phyloP scores from a whole-genome alignment of 2,329 filamentous ascomycete genomes.

The Venturia oleaginea region DNA sequence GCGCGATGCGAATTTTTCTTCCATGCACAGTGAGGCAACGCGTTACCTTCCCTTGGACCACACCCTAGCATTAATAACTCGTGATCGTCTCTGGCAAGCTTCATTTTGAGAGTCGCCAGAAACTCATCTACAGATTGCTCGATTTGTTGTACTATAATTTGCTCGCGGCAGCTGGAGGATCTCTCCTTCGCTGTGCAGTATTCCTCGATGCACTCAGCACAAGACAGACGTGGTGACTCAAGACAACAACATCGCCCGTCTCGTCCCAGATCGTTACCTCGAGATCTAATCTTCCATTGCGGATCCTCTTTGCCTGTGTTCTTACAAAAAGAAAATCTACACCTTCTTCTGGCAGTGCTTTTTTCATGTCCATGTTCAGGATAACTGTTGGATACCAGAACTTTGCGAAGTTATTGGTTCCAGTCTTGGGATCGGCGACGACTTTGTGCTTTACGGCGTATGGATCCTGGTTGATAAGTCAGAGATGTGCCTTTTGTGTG shows the following conservation, averaged over 20 bases:
- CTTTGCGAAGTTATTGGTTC: slow-evolving; percentile 24
- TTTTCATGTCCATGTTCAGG: slow-evolving; percentile 71
- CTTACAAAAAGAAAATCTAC: slow-evolving; percentile 64
- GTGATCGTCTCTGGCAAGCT: too few species aligned
- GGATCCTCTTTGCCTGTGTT: slow-evolving; percentile 55
- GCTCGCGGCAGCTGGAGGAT: background rate
- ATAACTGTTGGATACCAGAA: slow-evolving; percentile 72
- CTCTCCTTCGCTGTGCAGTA: slow-evolving; percentile 26
- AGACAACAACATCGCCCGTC: slow-evolving; percentile 53
- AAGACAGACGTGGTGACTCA: slow-evolving; percentile 60
- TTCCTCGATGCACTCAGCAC: slow-evolving; percentile 58
- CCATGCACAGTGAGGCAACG: too few species aligned
- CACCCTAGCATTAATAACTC: too few species aligned
- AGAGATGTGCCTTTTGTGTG: background rate
- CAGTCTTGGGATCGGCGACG: slow-evolving; percentile 20
- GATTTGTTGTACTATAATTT: slow-evolving; percentile 1
- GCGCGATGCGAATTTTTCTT: too few species aligned
- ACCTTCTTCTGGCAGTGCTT: slow-evolving; percentile 55
- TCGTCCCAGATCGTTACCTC: slow-evolving; percentile 61
- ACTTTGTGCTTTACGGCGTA: slow-evolving; percentile 23
- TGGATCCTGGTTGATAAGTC: slow-evolving; percentile 19
- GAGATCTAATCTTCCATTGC: slow-evolving; percentile 64
- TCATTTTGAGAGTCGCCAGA: too few species aligned
- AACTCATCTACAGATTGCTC: too few species aligned
- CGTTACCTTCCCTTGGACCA: too few species aligned